These are phyloP conservation scores for Claviceps sp. DNA, from an alignment of 2,329 filamentous ascomycete species.

Conservation along the genomic window DNA sequence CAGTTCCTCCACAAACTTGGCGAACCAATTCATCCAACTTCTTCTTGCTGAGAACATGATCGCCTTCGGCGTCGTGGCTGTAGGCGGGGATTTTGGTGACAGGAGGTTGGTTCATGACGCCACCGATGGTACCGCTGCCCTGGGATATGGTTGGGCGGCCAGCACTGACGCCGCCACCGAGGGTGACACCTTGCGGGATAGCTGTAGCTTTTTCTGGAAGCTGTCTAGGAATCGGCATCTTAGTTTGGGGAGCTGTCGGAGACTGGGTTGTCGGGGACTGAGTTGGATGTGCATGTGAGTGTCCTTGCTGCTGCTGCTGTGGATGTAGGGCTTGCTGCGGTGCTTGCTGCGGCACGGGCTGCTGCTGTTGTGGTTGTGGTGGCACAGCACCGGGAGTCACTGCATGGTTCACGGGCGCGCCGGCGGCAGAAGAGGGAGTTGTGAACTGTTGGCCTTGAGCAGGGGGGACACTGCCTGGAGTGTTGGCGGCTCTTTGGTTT, in stretches of 20 bases:
- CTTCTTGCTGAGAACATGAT: constrained; percentile 92
- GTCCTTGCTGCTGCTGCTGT: constrained; percentile 18
- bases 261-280: constrained; percentile 29
- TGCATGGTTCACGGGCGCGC: constrained; percentile 18
- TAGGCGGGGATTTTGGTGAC: constrained; percentile 70
- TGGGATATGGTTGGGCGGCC: constrained; percentile 73
- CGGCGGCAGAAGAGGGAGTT: constrained; percentile 11
- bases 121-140: constrained; percentile 62
- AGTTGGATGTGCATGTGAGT: constrained; percentile 36
- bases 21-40: constrained; percentile 91
- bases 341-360: constrained; percentile 15
- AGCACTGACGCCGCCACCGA: constrained; percentile 47
- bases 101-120: constrained; percentile 78
- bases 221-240: constrained; percentile 73
- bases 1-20: constrained; percentile 75
- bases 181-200: constrained; percentile 58
- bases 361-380: constrained; percentile 19
- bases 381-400: constrained; percentile 19
- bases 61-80: constrained; percentile 80
- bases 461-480: constrained; percentile 19
- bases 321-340: constrained; percentile 19
- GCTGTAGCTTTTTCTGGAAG: constrained; percentile 55
- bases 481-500: constrained; percentile 26
- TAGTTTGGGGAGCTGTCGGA: constrained; percentile 34
- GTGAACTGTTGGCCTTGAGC: constrained; percentile 18